Base-by-base conservation (phyloP, 1,139 yeast genomes). In the Meyerozyma smithsonii region DNA sequence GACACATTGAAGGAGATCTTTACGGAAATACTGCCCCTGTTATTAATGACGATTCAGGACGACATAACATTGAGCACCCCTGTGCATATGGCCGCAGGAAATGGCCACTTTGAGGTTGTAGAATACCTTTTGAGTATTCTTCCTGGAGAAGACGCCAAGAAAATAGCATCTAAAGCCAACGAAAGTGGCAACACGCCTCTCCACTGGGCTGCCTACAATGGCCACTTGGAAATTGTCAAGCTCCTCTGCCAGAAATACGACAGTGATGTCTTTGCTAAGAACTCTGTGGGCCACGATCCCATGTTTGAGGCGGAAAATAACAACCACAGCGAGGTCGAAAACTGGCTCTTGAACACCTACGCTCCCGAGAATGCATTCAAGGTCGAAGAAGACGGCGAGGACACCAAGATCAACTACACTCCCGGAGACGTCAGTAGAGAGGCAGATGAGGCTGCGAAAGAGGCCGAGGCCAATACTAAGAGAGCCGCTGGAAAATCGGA, bases 201-300 rank as follows among this genome's bases (percentile, higher is more conserved):
- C 46, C 97, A 92, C 59, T 92, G 98, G 98, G 97, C 97, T 1
- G 77, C 95, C 0, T 75, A 79, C 49, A 89, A 86, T 54, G 97
- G 97, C 1, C 92, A 89, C 51, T 62, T 87, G 45, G 81, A 77
- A 3, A 69, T 83, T 8, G 94, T 88, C 30, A 64, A 84, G 59
- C 56, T 76, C 8, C 66, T 92, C 36, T 82, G 92, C 55, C 90
- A 84, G 24, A 73, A 79, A 40, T 86, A 79, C 47, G 72, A 74
- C 6, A 95, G 90, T 0, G 96, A 92, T 58, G 90, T 95, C 15
- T 84, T 86, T 52, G 55, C 76, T 28, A 84, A 82, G 61, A 92
- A 92, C 62, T 59, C 64, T 12, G 78, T 82, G 35, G 86, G 81
- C 21, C 94, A 88, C 54, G 97, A 92, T 59, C 74, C 88, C 3